Evolutionary conservation across 1,139 yeast genomes (phyloP).

Genomic region (Meyerozyma elateridarum): DNA sequence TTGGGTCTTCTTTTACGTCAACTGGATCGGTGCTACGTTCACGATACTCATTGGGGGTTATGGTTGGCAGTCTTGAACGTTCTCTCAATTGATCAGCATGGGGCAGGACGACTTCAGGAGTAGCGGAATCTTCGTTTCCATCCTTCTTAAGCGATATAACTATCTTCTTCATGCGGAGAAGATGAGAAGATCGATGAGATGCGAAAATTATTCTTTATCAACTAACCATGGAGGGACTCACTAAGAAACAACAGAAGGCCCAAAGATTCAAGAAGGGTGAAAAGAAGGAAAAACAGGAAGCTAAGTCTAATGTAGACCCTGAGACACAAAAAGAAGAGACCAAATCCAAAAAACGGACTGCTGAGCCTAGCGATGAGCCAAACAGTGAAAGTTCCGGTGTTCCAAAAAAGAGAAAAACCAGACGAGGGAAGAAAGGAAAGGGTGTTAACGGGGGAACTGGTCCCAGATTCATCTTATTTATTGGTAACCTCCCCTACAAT

Average conservation of each 20-base stretch:
- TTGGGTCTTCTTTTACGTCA: too few relatives aligned
- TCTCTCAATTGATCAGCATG: too few relatives aligned
- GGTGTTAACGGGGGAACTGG: conserved; percentile 47
- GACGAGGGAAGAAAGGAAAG: conserved; percentile 72
- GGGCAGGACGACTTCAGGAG: too few relatives aligned
- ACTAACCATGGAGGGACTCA: conserved; percentile 1
- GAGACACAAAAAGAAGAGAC: background rate
- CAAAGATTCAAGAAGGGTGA: conserved; percentile 6
- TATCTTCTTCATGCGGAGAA: too few relatives aligned
- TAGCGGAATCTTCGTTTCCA: too few relatives aligned
- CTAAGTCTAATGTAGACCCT: too few relatives aligned
- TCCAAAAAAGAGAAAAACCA: conserved; percentile 68
- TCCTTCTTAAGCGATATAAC: too few relatives aligned
- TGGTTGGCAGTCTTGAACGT: conserved; percentile 2
- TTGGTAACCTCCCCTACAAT: conserved; percentile 87
- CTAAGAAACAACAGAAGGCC: conserved; percentile 5
- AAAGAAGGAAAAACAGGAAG: conserved; percentile 7
- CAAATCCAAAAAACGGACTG: conserved; percentile 2
- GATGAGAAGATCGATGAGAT: conserved; percentile 4
- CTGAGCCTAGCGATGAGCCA: conserved; percentile 20
- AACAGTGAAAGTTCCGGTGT: too few relatives aligned
- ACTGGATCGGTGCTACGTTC: too few relatives aligned
- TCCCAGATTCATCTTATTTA: conserved; percentile 77
- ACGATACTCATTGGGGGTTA: conserved; percentile 1
- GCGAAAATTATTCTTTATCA: conserved; percentile 3